Base-by-base conservation (phyloP, 352 stramenopile species). In the Aphanomyces euteiches region DNA sequence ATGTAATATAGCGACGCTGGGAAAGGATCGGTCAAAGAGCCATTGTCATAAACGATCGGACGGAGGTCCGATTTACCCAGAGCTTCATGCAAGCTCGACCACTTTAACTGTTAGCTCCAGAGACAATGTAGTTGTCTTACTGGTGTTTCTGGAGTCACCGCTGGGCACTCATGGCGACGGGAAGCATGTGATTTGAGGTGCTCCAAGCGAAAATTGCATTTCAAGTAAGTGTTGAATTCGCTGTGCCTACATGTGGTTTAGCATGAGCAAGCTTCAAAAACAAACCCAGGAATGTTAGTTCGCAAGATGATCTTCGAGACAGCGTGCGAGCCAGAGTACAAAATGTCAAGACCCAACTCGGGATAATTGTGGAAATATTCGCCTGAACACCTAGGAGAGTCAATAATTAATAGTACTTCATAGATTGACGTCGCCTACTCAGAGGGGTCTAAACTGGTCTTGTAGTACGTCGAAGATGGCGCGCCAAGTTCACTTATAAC, bases 361-460 rank as follows among this genome's bases (percentile, higher is more conserved):
- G 85, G 84, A 67, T 92, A 94, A 73, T 94, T 94, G 74, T 94
- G 87, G 64, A 94, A 92, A 60, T 93, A 94, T 47, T 92, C 82
- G 3, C 83, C 78, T 2, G 88, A 73, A 0, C 79, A 69, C 7
- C 85, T 85, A 21, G 81, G 81, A 66, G 28, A 28, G 28, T 28
- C 28, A 28, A 28, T 28, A 28, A 28, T 28, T 28, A n/a, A n/a
- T n/a, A n/a, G n/a, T n/a, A 28, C 28, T 28, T 28, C 28, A 28
- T 28, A 28, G 28, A 28, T 28, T 28, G 28, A 28, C 28, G 28
- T 28, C 28, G 28, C 2, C 28, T 77, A 92, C 84, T 79, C 78
- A 58, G 91, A 77, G 43, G 90, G 84, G 1, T 82, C 78, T 48
- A 93, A 78, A 69, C 90, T 84, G 3, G 81, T 82, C 57, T 92